These are phyloP conservation scores for Tephrocybe rancida DNA, from an alignment of 768 basidiomycete genomes.

Conservation along the genomic window DNA sequence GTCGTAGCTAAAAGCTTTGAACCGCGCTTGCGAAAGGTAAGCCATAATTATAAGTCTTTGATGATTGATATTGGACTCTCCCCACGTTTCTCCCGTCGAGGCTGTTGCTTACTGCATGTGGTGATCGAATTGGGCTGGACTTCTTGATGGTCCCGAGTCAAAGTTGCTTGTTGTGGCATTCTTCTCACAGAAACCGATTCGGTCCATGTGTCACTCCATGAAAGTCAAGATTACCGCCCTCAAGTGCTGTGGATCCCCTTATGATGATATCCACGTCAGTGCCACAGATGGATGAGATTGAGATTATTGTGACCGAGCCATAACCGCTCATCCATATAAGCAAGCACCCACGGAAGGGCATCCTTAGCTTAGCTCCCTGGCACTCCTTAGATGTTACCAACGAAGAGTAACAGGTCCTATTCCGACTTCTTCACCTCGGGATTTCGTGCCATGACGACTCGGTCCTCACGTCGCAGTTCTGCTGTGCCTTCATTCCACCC, in stretches of 20 bases:
- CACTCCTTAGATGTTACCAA: slow-evolving; percentile 17
- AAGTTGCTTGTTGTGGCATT: not conserved
- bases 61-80: slow-evolving; percentile 15
- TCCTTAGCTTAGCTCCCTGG: slow-evolving; percentile 13
- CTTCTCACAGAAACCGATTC: not conserved
- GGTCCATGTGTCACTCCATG: slow-evolving; percentile 6
- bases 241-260: slow-evolving; percentile 1
- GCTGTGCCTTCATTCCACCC: not conserved
- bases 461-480: slow-evolving; percentile 4
- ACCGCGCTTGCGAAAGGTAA: not conserved
- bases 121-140: not conserved
- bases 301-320: slow-evolving; percentile 3
- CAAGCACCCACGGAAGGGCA: not conserved
- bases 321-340: slow-evolving; percentile 11
- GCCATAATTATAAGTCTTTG: slow-evolving; percentile 2
- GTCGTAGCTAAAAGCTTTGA: not conserved
- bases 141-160: not conserved
- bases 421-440: slow-evolving; percentile 53
- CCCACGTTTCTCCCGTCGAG: slow-evolving; percentile 1
- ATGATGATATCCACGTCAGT: slow-evolving; percentile 16
- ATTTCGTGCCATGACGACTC: slow-evolving; percentile 39
- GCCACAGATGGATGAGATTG: slow-evolving; percentile 13
- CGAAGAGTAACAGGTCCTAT: slow-evolving; percentile 32
- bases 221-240: slow-evolving; percentile 5
- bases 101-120: slow-evolving; percentile 5